A percentile compares a stretch with the other conserved stretches of the same genome.
These are phyloP conservation scores for Komagataella pseudopastoris DNA, from an alignment of 805 yeast genomes.

Conservation along the genomic window DNA sequence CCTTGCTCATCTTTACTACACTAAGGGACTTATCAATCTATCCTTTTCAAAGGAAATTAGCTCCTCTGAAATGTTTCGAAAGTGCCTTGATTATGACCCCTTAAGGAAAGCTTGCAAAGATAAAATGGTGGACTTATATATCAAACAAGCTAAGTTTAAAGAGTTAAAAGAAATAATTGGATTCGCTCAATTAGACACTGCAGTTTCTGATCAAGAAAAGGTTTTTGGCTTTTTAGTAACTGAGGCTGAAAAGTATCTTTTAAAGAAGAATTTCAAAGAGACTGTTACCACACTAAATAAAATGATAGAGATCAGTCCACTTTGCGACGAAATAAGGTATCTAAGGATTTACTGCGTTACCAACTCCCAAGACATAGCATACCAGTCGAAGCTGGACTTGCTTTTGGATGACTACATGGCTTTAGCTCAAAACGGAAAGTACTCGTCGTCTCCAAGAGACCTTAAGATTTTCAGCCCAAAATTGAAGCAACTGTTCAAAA, in stretches of 20 bases:
- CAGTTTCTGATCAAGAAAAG: conserved; percentile 5
- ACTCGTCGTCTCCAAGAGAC: background rate
- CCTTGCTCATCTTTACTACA: conserved; percentile 35
- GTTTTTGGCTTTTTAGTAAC: conserved; percentile 5
- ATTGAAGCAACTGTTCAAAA: conserved; percentile 4
- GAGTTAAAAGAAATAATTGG: conserved; percentile 10
- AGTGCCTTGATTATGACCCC: conserved; percentile 26
- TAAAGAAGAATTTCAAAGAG: conserved; percentile 9
- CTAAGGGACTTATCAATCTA: conserved; percentile 48
- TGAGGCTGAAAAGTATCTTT: conserved; percentile 1
- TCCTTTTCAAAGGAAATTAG: conserved; percentile 37
- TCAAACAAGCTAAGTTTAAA: conserved; percentile 38
- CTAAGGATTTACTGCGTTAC: conserved; percentile 16
- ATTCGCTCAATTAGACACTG: background rate
- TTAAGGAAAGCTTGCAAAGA: conserved; percentile 31
- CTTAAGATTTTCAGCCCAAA: background rate
- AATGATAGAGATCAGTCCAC: conserved; percentile 28
- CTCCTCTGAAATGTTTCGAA: conserved; percentile 39
- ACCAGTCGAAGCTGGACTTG: conserved; percentile 8
- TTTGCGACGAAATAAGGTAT: conserved; percentile 22
- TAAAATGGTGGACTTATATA: conserved; percentile 32
- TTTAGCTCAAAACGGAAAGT: conserved; percentile 5
- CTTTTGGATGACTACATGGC: conserved; percentile 12
- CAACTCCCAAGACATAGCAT: conserved; percentile 5
- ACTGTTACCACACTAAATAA: conserved; percentile 19